Evolutionary conservation across 1,139 yeast species (phyloP).

Genomic region (Pichia sp.): DNA sequence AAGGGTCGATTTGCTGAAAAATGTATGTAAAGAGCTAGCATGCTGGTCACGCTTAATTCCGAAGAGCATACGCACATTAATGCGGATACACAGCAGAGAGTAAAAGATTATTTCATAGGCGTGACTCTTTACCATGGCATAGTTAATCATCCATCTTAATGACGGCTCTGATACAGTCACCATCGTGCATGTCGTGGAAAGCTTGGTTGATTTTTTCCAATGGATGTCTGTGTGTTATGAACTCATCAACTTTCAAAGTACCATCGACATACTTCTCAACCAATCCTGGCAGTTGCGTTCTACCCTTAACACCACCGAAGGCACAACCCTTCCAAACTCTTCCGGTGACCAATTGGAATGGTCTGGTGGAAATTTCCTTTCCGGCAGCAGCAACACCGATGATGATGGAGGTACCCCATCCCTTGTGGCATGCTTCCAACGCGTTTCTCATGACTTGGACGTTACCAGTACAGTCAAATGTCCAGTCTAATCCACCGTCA

Average conservation of each 20-base stretch:
- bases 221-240: constrained; percentile 83
- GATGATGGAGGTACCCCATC: constrained; percentile 94
- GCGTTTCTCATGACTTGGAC: constrained; percentile 93
- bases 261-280: constrained; percentile 85
- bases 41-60: neutral
- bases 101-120: constrained; percentile 1
- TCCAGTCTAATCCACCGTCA: constrained; percentile 93
- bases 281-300: constrained; percentile 87
- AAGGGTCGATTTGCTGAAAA: neutral
- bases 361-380: constrained; percentile 91
- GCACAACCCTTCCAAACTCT: constrained; percentile 99
- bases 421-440: constrained; percentile 95
- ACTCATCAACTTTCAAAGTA: constrained; percentile 85
- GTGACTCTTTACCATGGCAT: constrained; percentile 10
- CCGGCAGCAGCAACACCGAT: constrained; percentile 99
- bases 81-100: neutral
- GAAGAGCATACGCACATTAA: neutral
- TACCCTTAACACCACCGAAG: constrained; percentile 97
- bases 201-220: constrained; percentile 79
- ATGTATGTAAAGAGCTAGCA: constrained; percentile 5
- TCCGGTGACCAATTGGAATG: constrained; percentile 98
- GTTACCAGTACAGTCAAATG: constrained; percentile 98
- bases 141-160: constrained; percentile 27
- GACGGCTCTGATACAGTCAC: constrained; percentile 92
- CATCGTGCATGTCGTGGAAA: constrained; percentile 91